Percentiles rank a stretch among this genome's conserved stretches.
These are phyloP conservation scores for Polyplosphaeria fusca DNA, from an alignment of 495 filamentous ascomycete species.

Conservation along the genomic window DNA sequence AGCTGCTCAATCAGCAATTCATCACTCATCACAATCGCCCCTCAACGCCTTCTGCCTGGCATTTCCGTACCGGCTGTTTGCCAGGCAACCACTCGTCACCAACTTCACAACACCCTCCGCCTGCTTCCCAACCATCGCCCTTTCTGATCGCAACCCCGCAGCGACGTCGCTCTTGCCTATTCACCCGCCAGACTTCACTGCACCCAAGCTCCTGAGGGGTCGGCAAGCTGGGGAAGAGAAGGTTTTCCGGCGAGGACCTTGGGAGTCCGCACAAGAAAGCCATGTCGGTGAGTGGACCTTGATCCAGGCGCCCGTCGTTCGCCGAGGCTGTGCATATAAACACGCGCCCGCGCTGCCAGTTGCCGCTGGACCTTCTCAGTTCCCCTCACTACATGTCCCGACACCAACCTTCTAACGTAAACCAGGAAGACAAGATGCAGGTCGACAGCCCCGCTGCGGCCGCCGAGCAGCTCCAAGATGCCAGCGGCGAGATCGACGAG, in stretches of 20 bases:
- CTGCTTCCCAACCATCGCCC: not conserved
- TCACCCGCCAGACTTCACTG: constrained; percentile 17
- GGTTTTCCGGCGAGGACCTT: constrained; percentile 71
- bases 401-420: constrained; percentile 2
- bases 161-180: too few species aligned
- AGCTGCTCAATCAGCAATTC: not conserved
- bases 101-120: not conserved
- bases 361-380: not conserved
- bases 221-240: constrained; percentile 81
- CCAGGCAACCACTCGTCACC: too few species aligned
- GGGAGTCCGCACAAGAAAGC: constrained; percentile 72
- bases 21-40: not conserved
- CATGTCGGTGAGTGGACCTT: constrained; percentile 67
- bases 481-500: constrained; percentile 79
- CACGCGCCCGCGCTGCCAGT: constrained; percentile 1
- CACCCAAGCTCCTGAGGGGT: constrained; percentile 36
- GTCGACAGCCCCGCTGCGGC: constrained; percentile 62
- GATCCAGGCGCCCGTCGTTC: not conserved
- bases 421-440: constrained; percentile 69
- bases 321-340: constrained; percentile 29
- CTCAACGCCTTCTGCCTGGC: not conserved
- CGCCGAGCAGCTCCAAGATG: constrained; percentile 58
- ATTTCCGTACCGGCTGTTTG: too few species aligned
- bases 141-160: not conserved
- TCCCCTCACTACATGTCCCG: not conserved